Conservation (phyloP, 2,329 filamentous ascomycete genomes). For the Clonostachys byssicola region DNA sequence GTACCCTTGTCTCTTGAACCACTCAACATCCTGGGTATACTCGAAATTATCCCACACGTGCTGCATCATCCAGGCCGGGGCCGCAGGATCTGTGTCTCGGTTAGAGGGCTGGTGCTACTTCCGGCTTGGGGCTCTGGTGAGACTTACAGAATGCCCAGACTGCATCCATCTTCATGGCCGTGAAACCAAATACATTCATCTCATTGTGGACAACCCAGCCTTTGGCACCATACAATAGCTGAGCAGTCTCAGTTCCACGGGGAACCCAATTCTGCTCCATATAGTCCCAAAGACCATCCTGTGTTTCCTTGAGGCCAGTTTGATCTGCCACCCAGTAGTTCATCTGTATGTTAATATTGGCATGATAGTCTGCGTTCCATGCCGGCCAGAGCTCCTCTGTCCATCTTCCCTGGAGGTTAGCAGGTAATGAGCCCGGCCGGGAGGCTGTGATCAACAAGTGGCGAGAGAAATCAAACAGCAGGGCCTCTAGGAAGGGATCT, state of each 20-base stretch:
- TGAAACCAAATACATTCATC: constrained; percentile 56
- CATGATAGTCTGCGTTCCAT: constrained; percentile 51
- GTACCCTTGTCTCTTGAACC: constrained; percentile 43
- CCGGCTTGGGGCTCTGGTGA: constrained; percentile 9
- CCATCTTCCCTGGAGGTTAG: constrained; percentile 56
- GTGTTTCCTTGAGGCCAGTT: constrained; percentile 40
- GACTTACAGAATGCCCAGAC: constrained; percentile 23
- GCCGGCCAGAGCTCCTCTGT: constrained; percentile 30
- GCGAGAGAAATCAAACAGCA: constrained; percentile 48
- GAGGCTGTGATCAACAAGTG: constrained; percentile 52
- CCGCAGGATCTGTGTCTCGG: constrained; percentile 27
- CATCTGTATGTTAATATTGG: constrained; percentile 59
- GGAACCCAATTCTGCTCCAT: constrained; percentile 50
- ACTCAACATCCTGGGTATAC: constrained; percentile 41
- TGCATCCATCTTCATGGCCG: constrained; percentile 26
- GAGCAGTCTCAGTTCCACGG: constrained; percentile 46
- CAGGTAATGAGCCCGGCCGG: constrained; percentile 42
- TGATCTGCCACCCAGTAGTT: constrained; percentile 54
- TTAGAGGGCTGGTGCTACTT: not conserved
- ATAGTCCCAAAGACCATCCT: constrained; percentile 44
- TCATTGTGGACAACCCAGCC: constrained; percentile 56
- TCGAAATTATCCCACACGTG: constrained; percentile 54
- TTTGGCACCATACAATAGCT: constrained; percentile 44
- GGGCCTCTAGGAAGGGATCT: constrained; percentile 46
- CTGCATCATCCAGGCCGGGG: constrained; percentile 56